Base-by-base conservation (phyloP, 2,329 filamentous ascomycete genomes). In the Arthrinium puccinioides region DNA sequence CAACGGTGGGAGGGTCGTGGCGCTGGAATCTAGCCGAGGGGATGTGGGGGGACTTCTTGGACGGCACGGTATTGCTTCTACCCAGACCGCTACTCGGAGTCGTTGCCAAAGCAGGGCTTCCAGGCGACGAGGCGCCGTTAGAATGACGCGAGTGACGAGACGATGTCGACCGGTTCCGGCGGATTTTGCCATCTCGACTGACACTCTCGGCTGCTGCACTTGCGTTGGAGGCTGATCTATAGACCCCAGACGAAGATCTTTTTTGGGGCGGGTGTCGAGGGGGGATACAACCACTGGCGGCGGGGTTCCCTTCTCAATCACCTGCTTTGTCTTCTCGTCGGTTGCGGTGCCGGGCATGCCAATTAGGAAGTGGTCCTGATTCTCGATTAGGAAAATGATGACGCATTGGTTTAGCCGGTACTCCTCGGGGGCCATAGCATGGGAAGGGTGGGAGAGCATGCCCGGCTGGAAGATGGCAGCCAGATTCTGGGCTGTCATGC, bases 341-440 rank as follows among this genome's bases (percentile, higher is more conserved):
- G 89, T 86, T n/a, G 80, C 89, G n/a, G 89, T 96, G 30, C 92
- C 92, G 56, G 88, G 87, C 92, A 98, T 98, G 38, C 92, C 92
- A 46, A 98, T 94, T 47, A 98, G 69, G 69, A 98, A 98, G 61
- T 95, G 87, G 54, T 98, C 92, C 59, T 98, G 92, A 53, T 98
- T 95, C 56, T 97, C 89, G 48, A 98, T 98, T 49, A 98, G 67
- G 61, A 98, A 98, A 35, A 98, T 95, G 45, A 98, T 74, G 15
- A 98, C 90, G 52, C 92, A 90, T 69, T 98, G 92, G 56, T 94
- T 97, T 6, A 98, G 69, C 21, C 87, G 82, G 58, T 98, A 98
- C 55, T 97, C 90, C 40, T 85, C 78, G 0, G 92, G 92, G 1
- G 87, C 82, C 90, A 98, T 97, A 54, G 94, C 89, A 59, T 98